Conservation (phyloP, 352 stramenopile species). For the Globisporangium alternatum region DNA sequence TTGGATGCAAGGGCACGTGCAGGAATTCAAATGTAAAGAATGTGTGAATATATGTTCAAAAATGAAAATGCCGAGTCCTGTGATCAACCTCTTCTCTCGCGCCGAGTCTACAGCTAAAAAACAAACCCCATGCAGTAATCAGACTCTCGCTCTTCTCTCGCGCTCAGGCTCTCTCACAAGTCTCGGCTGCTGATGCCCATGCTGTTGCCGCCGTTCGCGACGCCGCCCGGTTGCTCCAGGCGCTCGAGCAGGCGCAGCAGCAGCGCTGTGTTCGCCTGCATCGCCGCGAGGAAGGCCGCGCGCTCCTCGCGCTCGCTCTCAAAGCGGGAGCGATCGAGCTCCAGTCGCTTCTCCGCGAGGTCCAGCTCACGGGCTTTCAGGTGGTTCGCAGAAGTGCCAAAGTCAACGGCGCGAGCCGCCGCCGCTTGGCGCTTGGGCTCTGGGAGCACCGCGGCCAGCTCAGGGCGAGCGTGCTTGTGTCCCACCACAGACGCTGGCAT, state of each 20-base stretch:
- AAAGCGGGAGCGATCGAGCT: slow-evolving; percentile 13
- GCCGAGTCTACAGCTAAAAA: too few species aligned
- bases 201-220: neutral
- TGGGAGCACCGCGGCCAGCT: neutral
- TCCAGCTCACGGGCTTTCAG: slow-evolving; percentile 12
- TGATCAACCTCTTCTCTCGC: too few species aligned
- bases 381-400: neutral
- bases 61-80: too few species aligned
- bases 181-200: slow-evolving; percentile 1
- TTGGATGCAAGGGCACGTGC: too few species aligned
- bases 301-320: slow-evolving; percentile 17
- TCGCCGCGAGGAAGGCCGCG: slow-evolving; percentile 5
- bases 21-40: too few species aligned
- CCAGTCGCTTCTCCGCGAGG: slow-evolving; percentile 11
- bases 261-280: slow-evolving; percentile 16
- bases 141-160: neutral
- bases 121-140: neutral
- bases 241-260: slow-evolving; percentile 15
- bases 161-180: neutral
- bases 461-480: neutral
- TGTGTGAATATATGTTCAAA: too few species aligned
- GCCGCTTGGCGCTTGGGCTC: neutral
- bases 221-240: slow-evolving; percentile 1
- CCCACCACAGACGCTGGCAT: neutral
- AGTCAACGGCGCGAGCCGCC: neutral